Conservation (phyloP, 129 eudicot species). For the Erigeron canadensis region DNA sequence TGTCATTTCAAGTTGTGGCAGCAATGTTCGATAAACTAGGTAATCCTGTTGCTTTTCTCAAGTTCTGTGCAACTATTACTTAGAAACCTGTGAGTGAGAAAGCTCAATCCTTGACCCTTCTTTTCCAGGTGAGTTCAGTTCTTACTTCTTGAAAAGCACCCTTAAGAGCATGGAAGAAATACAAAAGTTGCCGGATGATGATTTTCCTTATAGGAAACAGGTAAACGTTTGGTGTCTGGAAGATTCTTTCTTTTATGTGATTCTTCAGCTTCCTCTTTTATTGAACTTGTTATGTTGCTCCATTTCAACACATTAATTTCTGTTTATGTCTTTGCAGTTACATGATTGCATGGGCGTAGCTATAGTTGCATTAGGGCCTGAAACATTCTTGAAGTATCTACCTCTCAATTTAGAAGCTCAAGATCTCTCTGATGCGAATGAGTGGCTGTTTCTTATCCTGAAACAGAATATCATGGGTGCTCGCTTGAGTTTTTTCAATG, state of each 20-base stretch:
- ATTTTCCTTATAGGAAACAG: slow-evolving; percentile 78
- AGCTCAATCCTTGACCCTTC: slow-evolving; percentile 1
- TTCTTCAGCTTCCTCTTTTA: neutral
- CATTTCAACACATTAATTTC: slow-evolving; percentile 1
- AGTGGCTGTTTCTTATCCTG: slow-evolving; percentile 91
- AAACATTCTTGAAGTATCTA: slow-evolving; percentile 55
- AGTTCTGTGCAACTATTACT: neutral
- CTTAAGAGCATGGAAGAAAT: slow-evolving; percentile 74
- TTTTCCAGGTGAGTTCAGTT: slow-evolving; percentile 58
- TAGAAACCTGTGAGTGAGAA: neutral
- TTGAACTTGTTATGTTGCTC: too few relatives aligned
- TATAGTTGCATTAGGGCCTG: slow-evolving; percentile 91
- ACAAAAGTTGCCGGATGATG: slow-evolving; percentile 86
- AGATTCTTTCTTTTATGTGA: neutral
- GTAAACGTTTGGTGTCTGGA: slow-evolving; percentile 29
- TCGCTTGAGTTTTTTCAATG: slow-evolving; percentile 63
- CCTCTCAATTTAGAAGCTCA: slow-evolving; percentile 71
- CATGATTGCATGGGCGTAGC: slow-evolving; percentile 91
- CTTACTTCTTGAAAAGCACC: slow-evolving; percentile 52
- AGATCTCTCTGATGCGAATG: slow-evolving; percentile 63
- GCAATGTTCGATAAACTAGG: slow-evolving; percentile 92
- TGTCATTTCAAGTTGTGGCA: slow-evolving; percentile 86
- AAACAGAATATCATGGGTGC: slow-evolving; percentile 85
- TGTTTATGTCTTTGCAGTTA: slow-evolving; percentile 47
- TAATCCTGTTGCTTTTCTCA: slow-evolving; percentile 20